Evolutionary conservation across 164 flowering plant genomes (phyloP).

Genomic region (Kingdonia uniflora): DNA sequence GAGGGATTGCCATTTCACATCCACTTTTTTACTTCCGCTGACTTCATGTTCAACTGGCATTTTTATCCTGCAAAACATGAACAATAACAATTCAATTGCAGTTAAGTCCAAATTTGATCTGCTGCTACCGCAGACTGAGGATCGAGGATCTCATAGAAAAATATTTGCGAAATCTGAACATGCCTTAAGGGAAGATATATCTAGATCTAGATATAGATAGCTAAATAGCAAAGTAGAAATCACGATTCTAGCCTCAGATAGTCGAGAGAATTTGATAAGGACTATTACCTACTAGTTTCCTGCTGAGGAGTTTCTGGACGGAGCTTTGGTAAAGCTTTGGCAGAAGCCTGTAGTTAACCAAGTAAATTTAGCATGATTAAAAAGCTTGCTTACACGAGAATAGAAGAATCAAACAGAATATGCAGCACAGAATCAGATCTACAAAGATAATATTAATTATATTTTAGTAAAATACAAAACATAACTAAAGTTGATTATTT

Average conservation of each 20-base stretch:
- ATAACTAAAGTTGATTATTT: too few species aligned
- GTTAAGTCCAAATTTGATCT: background rate
- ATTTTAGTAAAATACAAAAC: too few species aligned
- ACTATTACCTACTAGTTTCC: conserved; percentile 37
- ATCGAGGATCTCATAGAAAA: too few species aligned
- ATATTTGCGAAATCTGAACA: too few species aligned
- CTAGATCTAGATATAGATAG: too few species aligned
- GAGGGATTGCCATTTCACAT: conserved; percentile 22
- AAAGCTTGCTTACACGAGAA: background rate
- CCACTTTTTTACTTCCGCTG: conserved; percentile 20
- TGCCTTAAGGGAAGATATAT: background rate
- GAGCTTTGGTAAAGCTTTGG: conserved; percentile 23
- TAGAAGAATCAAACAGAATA: too few species aligned
- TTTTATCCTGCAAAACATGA: conserved; percentile 25
- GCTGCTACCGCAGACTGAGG: too few species aligned
- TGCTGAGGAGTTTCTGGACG: conserved; percentile 21
- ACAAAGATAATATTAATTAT: too few species aligned
- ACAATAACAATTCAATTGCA: conserved; percentile 1
- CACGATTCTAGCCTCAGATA: too few species aligned
- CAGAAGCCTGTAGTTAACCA: conserved; percentile 37
- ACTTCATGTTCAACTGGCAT: conserved; percentile 16
- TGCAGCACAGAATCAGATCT: too few species aligned
- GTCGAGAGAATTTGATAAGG: too few species aligned
- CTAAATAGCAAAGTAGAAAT: too few species aligned
- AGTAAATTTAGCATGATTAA: conserved; percentile 7